Evolutionary conservation across 305 asterid species (phyloP).

Genomic region (Fraxinus greggii): DNA sequence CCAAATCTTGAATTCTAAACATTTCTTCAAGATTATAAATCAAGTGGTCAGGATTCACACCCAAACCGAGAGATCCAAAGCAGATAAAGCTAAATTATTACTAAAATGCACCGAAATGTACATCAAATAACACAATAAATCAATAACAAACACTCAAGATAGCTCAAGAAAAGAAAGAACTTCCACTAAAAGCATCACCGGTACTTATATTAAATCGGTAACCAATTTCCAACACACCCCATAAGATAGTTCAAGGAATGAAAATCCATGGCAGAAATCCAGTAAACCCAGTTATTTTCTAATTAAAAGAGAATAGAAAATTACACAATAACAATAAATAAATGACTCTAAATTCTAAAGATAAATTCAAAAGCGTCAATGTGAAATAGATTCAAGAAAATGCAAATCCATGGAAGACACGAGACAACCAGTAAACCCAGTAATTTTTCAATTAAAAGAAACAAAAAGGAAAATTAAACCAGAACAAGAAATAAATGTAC

Average conservation of each 20-base stretch:
- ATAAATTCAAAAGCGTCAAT: neutral
- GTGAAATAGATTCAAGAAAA: constrained; percentile 18
- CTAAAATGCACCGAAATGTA: constrained; percentile 2
- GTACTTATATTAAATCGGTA: constrained; percentile 12
- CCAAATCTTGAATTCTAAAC: neutral
- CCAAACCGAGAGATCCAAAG: constrained; percentile 32
- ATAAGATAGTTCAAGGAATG: constrained; percentile 7
- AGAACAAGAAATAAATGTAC: constrained; percentile 24
- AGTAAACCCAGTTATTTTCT: constrained; percentile 2
- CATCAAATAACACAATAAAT: neutral
- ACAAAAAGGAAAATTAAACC: neutral
- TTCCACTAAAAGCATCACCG: constrained; percentile 18
- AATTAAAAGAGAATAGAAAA: constrained; percentile 5
- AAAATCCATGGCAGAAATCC: constrained; percentile 11
- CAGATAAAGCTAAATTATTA: constrained; percentile 18
- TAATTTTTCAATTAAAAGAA: constrained; percentile 3
- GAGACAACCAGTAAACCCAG: constrained; percentile 7
- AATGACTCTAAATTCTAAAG: constrained; percentile 36
- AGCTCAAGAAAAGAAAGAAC: constrained; percentile 15
- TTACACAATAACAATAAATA: neutral
- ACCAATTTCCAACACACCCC: neutral
- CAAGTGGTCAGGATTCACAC: constrained; percentile 1
- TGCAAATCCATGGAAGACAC: neutral
- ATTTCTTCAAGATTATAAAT: neutral
- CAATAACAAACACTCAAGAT: neutral